These are phyloP conservation scores for Eragrostis curvula DNA, from an alignment of 176 grass and related monocot species.

Conservation along the genomic window DNA sequence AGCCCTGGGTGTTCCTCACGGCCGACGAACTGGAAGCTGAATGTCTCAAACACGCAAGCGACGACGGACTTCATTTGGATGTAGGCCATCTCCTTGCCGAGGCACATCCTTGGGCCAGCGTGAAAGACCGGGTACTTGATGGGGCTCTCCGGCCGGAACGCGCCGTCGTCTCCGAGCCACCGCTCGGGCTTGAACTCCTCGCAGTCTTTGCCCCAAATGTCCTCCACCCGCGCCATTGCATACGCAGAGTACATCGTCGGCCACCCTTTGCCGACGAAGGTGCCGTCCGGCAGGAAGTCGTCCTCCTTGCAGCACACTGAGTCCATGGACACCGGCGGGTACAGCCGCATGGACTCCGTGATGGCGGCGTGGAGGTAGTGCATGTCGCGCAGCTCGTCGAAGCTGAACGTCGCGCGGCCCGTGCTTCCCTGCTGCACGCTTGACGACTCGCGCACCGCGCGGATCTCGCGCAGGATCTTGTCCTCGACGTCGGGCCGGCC, in stretches of 20 bases:
- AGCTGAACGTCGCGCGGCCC: not conserved
- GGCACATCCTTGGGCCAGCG: conserved; percentile 48
- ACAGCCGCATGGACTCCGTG: conserved; percentile 44
- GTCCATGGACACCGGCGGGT: conserved; percentile 38
- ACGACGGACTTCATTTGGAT: too few species aligned
- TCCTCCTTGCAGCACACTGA: conserved; percentile 25
- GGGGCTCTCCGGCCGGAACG: conserved; percentile 37
- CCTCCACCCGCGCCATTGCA: conserved; percentile 35
- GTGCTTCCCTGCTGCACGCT: not conserved
- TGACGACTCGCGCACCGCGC: not conserved
- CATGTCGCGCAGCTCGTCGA: conserved; percentile 44
- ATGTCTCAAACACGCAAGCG: too few species aligned
- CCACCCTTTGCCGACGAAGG: conserved; percentile 37
- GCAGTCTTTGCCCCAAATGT: conserved; percentile 41
- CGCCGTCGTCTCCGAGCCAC: conserved; percentile 36
- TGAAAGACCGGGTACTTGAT: conserved; percentile 44
- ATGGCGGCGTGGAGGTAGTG: conserved; percentile 48
- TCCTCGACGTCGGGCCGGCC: conserved; percentile 39
- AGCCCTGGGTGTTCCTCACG: too few species aligned
- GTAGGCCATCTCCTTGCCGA: conserved; percentile 54
- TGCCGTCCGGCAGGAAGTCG: conserved; percentile 42
- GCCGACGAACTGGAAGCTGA: too few species aligned
- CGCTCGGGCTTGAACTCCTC: conserved; percentile 43
- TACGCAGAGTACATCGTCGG: conserved; percentile 27
- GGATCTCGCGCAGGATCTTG: conserved; percentile 38